Percentiles rank a stretch among this genome's conserved stretches.
Conservation (phyloP, 139 green algal species). For the Protoeuglena noctilucae region DNA sequence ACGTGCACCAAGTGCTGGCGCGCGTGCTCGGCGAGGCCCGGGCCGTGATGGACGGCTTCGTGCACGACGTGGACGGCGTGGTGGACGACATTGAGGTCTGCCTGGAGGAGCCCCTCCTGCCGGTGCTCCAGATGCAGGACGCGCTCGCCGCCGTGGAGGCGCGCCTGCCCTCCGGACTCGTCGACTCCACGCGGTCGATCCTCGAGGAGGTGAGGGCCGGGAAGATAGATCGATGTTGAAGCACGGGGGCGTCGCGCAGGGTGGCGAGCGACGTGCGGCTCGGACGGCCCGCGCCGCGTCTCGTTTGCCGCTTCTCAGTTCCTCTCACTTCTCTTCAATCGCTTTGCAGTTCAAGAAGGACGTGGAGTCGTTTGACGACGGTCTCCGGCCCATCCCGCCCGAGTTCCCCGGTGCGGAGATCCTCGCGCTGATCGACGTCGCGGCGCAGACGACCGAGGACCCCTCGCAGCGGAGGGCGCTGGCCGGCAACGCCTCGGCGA, state of each 20-base stretch:
- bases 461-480: constrained; percentile 32
- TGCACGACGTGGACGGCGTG: not conserved
- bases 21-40: constrained; percentile 26
- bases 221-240: too few relatives aligned
- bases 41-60: constrained; percentile 40
- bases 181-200: too few relatives aligned
- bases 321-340: too few relatives aligned
- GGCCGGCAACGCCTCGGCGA: constrained; percentile 29
- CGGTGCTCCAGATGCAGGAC: not conserved
- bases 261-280: too few relatives aligned
- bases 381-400: not conserved
- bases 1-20: constrained; percentile 35
- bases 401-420: constrained; percentile 12
- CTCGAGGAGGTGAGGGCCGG: too few relatives aligned
- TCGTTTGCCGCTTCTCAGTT: too few relatives aligned
- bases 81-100: not conserved
- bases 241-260: too few relatives aligned
- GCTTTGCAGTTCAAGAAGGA: too few relatives aligned
- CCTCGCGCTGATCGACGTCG: constrained; percentile 17
- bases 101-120: not conserved
- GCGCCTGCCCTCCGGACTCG: not conserved
- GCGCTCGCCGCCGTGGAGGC: not conserved
- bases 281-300: too few relatives aligned
- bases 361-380: too few relatives aligned
- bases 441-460: constrained; percentile 15